Base-by-base conservation (phyloP, 1,139 yeast species). In the Yamadazyma atlantica region DNA sequence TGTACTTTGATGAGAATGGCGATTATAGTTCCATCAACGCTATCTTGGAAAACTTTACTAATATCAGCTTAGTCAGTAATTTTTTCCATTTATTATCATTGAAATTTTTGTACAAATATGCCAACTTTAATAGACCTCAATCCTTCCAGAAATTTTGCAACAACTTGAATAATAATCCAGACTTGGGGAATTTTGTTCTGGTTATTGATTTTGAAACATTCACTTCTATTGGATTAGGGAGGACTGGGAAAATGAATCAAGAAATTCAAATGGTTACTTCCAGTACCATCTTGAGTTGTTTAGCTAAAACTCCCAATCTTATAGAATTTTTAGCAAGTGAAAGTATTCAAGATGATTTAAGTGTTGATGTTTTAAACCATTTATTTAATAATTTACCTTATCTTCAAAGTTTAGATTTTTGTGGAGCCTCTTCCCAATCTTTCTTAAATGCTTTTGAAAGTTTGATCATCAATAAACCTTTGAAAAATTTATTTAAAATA, bases 231-330 rank as follows among this genome's bases (percentile, higher is more conserved):
- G 97, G 97, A 0, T 69, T 89, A 36, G 97, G 97, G 3, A 70
- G 96, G 45, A 85, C 96, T 0, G 87, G 87, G 7, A 76, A 85
- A 49, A 88, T 88, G 95, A 89, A 86, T 62, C 82, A 80, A 58
- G 95, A 86, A 60, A 89, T 89, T 49, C 95, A 88, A 60, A 86
- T 88, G 86, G 88, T 89, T 31, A 89, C 96, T 0, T 71, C 83
- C 33, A 64, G 69, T 21, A 89, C 96, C 2, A 80, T 89, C 24
- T 58, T 76, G 35, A 66, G 73, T 26, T 86, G 88, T 39, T 66
- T 89, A 29, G 58, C 64, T 37, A 62, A 80, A 46, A 70, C 78
- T n/a, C 86, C 89, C 0, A 82, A 85, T 48, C 62, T 89, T 38
- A 63, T 78, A 17, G 96, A 89, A 56, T 87, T 89, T 58, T 66